Evolutionary conservation across 768 basidiomycete species (phyloP).

Genomic region (Sutorius australiensis): DNA sequence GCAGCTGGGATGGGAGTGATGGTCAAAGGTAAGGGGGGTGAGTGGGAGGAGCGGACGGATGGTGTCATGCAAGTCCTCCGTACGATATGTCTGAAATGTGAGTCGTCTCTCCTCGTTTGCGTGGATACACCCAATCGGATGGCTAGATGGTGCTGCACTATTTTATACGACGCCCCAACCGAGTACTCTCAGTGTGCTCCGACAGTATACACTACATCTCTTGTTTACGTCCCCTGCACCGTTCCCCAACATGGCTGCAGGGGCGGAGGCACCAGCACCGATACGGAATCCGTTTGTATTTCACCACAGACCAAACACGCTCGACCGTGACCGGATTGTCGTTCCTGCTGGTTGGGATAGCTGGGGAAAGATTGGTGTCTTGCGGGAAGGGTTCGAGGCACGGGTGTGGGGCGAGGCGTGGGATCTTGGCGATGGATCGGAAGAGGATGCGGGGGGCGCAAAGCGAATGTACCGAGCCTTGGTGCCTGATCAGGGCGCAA

Average conservation of each 20-base stretch:
- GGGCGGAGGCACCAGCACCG: constrained; percentile 42
- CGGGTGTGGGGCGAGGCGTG: constrained; percentile 75
- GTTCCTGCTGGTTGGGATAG: constrained; percentile 98
- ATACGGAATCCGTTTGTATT: constrained; percentile 84
- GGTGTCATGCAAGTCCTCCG: constrained; percentile 93
- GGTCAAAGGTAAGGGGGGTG: constrained; percentile 88
- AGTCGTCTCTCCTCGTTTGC: constrained; percentile 29
- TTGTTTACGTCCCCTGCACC: constrained; percentile 63
- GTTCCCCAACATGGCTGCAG: constrained; percentile 35
- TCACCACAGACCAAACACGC: constrained; percentile 78
- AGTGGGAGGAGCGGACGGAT: constrained; percentile 96
- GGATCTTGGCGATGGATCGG: constrained; percentile 56
- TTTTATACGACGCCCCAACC: constrained; percentile 90
- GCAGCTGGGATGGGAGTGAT: constrained; percentile 83
- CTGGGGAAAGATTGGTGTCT: constrained; percentile 90
- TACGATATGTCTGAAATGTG: constrained; percentile 89
- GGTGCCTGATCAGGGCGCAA: constrained; percentile 71
- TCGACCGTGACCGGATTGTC: constrained; percentile 89
- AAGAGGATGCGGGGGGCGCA: constrained; percentile 49
- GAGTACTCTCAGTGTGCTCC: constrained; percentile 65
- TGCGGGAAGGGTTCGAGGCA: constrained; percentile 90
- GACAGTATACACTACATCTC: constrained; percentile 76
- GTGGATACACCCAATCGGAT: constrained; percentile 1
- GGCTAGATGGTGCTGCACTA: constrained; percentile 80
- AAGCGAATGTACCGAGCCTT: constrained; percentile 64